Conservation (phyloP, 495 filamentous ascomycete species). For the Xylaria intraflava region DNA sequence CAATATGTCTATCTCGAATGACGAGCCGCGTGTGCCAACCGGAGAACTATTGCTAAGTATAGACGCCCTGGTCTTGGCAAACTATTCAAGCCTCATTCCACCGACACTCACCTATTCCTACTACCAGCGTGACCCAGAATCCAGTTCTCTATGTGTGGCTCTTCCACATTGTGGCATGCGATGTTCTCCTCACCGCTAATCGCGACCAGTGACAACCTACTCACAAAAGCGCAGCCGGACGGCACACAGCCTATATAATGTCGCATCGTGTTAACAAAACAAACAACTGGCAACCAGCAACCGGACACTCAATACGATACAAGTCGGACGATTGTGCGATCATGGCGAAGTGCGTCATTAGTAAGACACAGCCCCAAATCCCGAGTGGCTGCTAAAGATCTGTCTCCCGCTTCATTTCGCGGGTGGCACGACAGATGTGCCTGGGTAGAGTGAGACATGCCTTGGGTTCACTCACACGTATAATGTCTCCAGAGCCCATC, state of each 20-base stretch:
- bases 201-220: neutral
- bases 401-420: neutral
- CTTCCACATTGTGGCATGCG: neutral
- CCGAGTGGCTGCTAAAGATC: constrained; percentile 2
- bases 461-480: neutral
- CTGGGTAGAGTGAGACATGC: neutral
- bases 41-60: too few relatives aligned
- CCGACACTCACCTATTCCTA: too few relatives aligned
- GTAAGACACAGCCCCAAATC: constrained; percentile 2
- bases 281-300: too few relatives aligned
- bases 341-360: neutral
- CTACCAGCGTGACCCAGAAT: too few relatives aligned
- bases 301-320: neutral
- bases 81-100: too few relatives aligned
- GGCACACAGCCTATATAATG: neutral
- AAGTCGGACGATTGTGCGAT: neutral
- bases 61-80: too few relatives aligned
- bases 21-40: too few relatives aligned
- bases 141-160: neutral
- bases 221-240: neutral
- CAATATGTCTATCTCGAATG: too few relatives aligned
- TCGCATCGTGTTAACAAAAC: neutral
- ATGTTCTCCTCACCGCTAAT: constrained; percentile 1
- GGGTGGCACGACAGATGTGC: neutral
- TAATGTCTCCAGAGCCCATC: too few relatives aligned